Evolutionary conservation across 2,329 filamentous ascomycete genomes (phyloP), one percentile per base, ranked within the genome.

Genomic region (Macrophomina phaseolina): DNA sequence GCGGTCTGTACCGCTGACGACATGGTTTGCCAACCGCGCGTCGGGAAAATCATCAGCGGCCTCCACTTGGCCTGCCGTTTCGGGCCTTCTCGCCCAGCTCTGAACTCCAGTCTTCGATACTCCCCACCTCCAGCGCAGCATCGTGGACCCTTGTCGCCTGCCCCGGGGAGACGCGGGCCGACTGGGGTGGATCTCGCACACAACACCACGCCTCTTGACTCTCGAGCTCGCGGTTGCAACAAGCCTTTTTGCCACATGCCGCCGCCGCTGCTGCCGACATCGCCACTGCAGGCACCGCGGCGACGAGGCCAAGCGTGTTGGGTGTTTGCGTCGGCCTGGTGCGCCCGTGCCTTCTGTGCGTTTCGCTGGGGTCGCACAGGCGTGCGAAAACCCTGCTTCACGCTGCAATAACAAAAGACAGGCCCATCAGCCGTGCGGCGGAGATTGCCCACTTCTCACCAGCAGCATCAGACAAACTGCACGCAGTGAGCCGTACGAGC

Each of bases 1-100:
- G 61, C 46, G 61, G 61, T 62, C 61, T 64, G 61, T 48, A 42
- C n/a, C 48, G 61, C 61, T 64, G 61, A 64, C 61, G 61, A 64
- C 61, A 64, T 53, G 46, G 45, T 38, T 42, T n/a, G 34, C 2
- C n/a, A 14, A 40, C 18, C 12, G 46, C 32, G 23, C 32, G 32
- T 63, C 60, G 60, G 60, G 60, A 64, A 64, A 64, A 64, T 64
- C 48, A 64, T 64, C 45, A 45, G 14, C 40, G 48, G 12, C 6
- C 61, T 64, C 61, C 61, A 64, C 61, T 53, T 53, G 5, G 48
- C 46, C 36, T 46, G 11, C 34, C 61, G 61, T 38, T 42, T 53
- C 61, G 61, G 48, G 48, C 61, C 61, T 53, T 53, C 38, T 53
- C 18, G 48, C 61, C 60, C 60, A 51, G 45, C 60, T 36, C 18